A percentile compares a stretch with the other conserved stretches of the same genome.
These are phyloP conservation scores for Prosopis cineraria DNA, from an alignment of 306 rosid genomes.

Conservation along the genomic window DNA sequence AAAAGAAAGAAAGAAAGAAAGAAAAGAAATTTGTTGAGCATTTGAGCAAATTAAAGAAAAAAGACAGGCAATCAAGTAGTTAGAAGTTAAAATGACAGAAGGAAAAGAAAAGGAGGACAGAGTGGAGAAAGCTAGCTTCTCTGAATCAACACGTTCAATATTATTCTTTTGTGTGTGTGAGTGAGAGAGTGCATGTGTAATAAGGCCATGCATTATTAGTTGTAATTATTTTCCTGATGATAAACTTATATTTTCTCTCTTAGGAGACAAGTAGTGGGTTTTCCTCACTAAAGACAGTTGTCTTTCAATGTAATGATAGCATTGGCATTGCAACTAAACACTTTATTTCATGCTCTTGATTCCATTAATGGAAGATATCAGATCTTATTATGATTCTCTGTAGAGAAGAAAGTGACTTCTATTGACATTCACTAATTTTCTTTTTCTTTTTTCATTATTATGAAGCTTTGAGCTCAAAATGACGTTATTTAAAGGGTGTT, in stretches of 20 bases:
- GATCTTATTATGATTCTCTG: conserved; percentile 35
- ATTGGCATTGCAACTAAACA: conserved; percentile 33
- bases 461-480: not conserved
- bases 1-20: not conserved
- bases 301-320: conserved; percentile 49
- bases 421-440: not conserved
- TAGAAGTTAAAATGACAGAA: conserved; percentile 32
- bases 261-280: conserved; percentile 59
- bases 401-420: conserved; percentile 40
- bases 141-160: conserved; percentile 42
- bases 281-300: conserved; percentile 65
- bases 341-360: conserved; percentile 44
- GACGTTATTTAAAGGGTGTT: not conserved
- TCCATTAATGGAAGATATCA: conserved; percentile 42
- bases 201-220: conserved; percentile 22
- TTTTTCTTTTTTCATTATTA: not conserved
- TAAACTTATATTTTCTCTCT: conserved; percentile 48
- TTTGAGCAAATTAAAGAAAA: conserved; percentile 8
- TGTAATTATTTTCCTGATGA: conserved; percentile 42
- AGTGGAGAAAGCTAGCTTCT: conserved; percentile 33
- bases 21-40: conserved; percentile 29
- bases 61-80: not conserved
- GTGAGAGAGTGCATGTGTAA: conserved; percentile 46
- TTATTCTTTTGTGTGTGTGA: conserved; percentile 31
- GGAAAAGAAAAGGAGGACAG: conserved; percentile 31